Conservation (phyloP, 257 asterid species). For the Solanum etuberosum region DNA sequence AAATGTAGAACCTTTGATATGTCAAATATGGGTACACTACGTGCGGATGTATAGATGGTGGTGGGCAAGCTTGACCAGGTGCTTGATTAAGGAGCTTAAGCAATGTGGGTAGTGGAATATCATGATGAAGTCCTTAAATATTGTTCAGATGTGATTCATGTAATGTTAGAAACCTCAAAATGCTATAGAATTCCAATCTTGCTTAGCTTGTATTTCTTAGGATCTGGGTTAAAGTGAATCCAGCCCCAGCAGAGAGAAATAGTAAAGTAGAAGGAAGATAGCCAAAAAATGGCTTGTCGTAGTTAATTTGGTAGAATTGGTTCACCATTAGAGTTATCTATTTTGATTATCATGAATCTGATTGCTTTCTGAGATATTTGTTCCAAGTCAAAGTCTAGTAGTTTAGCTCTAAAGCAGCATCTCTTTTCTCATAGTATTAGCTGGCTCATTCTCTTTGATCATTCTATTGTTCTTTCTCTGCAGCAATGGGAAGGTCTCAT, state of each 20-base stretch:
- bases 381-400: background rate
- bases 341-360: background rate
- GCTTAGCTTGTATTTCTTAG: background rate
- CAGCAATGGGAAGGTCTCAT: constrained; percentile 99
- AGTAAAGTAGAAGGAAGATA: background rate
- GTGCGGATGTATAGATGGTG: background rate
- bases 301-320: background rate
- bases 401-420: background rate
- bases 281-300: background rate
- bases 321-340: background rate
- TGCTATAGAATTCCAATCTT: background rate
- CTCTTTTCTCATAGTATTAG: background rate
- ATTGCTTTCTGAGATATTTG: background rate
- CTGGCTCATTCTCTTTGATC: background rate
- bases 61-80: background rate
- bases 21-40: background rate
- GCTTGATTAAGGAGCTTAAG: background rate
- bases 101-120: background rate
- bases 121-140: background rate
- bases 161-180: background rate
- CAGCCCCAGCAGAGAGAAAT: background rate
- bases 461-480: constrained; percentile 2
- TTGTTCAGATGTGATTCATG: background rate
- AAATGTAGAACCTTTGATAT: background rate
- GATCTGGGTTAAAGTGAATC: background rate